Evolutionary conservation across 1,284 basidiomycete genomes (phyloP).

Genomic region (Trichosporon sp.): DNA sequence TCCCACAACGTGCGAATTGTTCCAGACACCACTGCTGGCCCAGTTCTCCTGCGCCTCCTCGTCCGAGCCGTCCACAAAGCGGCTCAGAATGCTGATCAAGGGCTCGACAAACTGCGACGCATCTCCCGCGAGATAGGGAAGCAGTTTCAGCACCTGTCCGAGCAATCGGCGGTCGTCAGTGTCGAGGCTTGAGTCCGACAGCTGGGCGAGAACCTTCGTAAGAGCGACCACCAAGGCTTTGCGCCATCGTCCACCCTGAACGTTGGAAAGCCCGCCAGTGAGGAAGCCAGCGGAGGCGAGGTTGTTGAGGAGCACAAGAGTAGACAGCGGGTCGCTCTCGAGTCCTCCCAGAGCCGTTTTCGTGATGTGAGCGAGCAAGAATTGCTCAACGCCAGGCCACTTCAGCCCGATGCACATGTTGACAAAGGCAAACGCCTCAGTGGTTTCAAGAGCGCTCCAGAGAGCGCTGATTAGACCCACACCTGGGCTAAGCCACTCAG

Average conservation of each 20-base stretch:
- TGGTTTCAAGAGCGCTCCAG: constrained; percentile 33
- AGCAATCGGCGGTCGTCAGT: constrained; percentile 26
- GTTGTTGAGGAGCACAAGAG: constrained; percentile 44
- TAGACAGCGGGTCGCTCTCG: constrained; percentile 33
- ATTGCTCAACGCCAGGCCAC: constrained; percentile 50
- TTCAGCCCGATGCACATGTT: constrained; percentile 41
- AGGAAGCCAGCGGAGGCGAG: constrained; percentile 43
- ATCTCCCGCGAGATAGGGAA: constrained; percentile 32
- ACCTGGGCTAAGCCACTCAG: constrained; percentile 49
- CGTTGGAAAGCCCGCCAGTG: constrained; percentile 42
- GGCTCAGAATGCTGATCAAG: constrained; percentile 19
- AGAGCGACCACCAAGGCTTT: constrained; percentile 32
- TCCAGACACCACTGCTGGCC: constrained; percentile 32
- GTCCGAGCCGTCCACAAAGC: constrained; percentile 6
- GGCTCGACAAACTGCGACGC: constrained; percentile 23
- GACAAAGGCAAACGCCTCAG: constrained; percentile 41
- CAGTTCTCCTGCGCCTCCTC: constrained; percentile 18
- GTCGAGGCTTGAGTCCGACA: constrained; percentile 6
- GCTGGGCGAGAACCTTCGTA: constrained; percentile 3
- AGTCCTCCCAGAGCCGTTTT: constrained; percentile 33
- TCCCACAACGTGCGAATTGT: constrained; percentile 33
- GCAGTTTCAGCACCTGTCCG: constrained; percentile 32
- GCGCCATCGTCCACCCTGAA: constrained; percentile 49
- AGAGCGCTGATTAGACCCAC: constrained; percentile 44
- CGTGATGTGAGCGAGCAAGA: constrained; percentile 36